A percentile compares a stretch with the other conserved stretches of the same genome.
These are phyloP conservation scores for Monosporascus sp. DNA, from an alignment of 2,329 filamentous ascomycete genomes.

Conservation along the genomic window DNA sequence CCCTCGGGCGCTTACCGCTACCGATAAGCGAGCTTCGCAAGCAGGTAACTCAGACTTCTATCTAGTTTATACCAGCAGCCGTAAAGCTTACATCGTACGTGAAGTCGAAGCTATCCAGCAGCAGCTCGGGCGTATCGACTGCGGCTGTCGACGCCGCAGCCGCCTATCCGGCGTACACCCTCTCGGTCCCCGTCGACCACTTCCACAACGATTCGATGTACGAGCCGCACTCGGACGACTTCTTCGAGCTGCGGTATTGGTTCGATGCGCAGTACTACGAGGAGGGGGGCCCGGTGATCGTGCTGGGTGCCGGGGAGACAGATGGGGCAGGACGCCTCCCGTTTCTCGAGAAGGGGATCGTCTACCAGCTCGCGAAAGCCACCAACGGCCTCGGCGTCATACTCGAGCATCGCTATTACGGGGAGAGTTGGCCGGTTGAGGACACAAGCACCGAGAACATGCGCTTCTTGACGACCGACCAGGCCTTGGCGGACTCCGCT, in stretches of 20 bases:
- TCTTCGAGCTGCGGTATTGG: slow-evolving; percentile 16
- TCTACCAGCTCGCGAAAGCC: not conserved
- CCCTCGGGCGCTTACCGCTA: not conserved
- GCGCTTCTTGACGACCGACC: slow-evolving; percentile 44
- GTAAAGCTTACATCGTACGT: not conserved
- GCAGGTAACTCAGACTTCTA: not conserved
- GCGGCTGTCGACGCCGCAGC: not conserved
- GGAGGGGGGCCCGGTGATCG: slow-evolving; percentile 14
- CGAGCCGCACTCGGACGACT: slow-evolving; percentile 5
- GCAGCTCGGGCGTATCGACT: not conserved
- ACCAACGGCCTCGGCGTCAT: slow-evolving; percentile 33
- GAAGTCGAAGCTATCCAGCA: not conserved
- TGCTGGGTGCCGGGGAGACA: not conserved
- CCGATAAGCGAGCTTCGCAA: not conserved
- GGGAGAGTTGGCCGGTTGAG: slow-evolving; percentile 42
- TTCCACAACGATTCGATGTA: slow-evolving; percentile 4
- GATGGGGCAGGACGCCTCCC: not conserved
- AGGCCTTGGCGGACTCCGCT: slow-evolving; percentile 47
- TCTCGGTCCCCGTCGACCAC: slow-evolving; percentile 15
- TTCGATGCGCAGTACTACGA: slow-evolving; percentile 19
- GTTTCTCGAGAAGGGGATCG: not conserved
- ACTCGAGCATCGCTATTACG: slow-evolving; percentile 47
- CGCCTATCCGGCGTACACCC: not conserved
- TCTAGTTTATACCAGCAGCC: no score
- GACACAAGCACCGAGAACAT: slow-evolving; percentile 43